These are phyloP conservation scores for Phytopythium montanum DNA, from an alignment of 352 stramenopile species.

Conservation along the genomic window DNA sequence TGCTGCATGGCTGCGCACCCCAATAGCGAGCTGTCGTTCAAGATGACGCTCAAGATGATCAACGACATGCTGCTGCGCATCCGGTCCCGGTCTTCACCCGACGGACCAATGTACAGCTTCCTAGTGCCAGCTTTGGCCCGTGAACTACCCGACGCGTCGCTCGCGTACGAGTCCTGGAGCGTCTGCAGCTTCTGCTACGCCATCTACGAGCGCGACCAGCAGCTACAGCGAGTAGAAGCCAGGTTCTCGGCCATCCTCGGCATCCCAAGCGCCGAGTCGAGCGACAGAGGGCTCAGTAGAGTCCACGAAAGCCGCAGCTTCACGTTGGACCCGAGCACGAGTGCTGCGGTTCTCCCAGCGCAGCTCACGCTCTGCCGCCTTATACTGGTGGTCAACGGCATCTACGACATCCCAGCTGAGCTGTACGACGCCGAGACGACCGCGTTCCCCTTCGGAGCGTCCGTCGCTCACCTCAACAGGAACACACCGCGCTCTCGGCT, in stretches of 20 bases:
- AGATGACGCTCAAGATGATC: constrained; percentile 89
- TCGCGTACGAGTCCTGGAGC: constrained; percentile 84
- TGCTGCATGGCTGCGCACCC: constrained; percentile 72
- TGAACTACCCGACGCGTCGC: constrained; percentile 41
- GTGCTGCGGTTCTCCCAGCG: constrained; percentile 36
- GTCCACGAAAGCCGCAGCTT: constrained; percentile 39
- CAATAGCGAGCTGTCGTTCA: constrained; percentile 76
- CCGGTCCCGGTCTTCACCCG: constrained; percentile 40
- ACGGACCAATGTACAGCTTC: constrained; percentile 42
- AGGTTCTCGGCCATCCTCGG: constrained; percentile 58
- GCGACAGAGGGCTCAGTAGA: constrained; percentile 29
- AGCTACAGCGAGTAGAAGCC: constrained; percentile 61
- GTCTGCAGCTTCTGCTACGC: constrained; percentile 84
- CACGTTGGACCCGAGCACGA: constrained; percentile 41
- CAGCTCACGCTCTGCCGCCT: constrained; percentile 78
- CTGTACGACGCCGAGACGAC: constrained; percentile 62
- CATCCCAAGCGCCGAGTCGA: constrained; percentile 25
- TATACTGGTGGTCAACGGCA: constrained; percentile 72
- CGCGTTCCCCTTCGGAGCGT: constrained; percentile 1
- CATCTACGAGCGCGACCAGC: constrained; percentile 82
- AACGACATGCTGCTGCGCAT: constrained; percentile 75
- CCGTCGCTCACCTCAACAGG: not conserved
- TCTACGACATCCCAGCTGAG: constrained; percentile 79
- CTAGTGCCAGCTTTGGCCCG: constrained; percentile 36
- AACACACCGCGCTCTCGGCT: constrained; percentile 28